phyloP scores from a whole-genome alignment of 345 rosid species.

The Citropsis articulata region DNA sequence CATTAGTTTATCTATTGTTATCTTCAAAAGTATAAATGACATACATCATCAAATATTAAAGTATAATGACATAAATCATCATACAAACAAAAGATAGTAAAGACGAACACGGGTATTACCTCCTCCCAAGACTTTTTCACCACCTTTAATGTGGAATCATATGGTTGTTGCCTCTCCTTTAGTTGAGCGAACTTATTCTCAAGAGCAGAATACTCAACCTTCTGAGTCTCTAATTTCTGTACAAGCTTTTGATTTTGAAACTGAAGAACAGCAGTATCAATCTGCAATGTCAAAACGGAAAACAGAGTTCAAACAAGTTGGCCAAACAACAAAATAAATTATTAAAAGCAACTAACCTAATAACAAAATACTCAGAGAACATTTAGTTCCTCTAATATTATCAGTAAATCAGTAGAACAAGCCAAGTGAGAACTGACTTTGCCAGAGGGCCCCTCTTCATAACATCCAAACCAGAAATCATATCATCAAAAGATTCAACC shows the following conservation, averaged over 20 bases:
- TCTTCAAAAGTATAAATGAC: neutral
- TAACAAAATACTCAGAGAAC: neutral
- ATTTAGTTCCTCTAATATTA: neutral
- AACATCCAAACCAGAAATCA: neutral
- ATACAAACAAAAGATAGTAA: neutral
- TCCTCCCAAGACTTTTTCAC: slow-evolving; percentile 69
- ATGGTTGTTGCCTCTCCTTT: slow-evolving; percentile 57
- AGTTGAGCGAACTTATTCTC: slow-evolving; percentile 55
- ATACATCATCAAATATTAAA: neutral
- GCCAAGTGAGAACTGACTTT: neutral
- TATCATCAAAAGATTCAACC: neutral
- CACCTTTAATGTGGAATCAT: slow-evolving; percentile 50
- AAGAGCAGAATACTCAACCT: slow-evolving; percentile 61
- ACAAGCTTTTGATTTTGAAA: slow-evolving; percentile 85
- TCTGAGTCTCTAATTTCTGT: slow-evolving; percentile 80
- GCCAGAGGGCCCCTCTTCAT: neutral
- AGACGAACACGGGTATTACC: slow-evolving; percentile 40
- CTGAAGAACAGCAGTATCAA: slow-evolving; percentile 74
- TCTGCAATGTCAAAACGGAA: slow-evolving; percentile 38
- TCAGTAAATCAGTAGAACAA: neutral
- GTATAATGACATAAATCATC: neutral
- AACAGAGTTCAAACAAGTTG: slow-evolving; percentile 6
- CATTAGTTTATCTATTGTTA: neutral
- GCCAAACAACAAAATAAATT: neutral
- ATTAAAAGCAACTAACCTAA: neutral